Conservation (phyloP, 306 rosid genomes). For the Carpinus fangiana region DNA sequence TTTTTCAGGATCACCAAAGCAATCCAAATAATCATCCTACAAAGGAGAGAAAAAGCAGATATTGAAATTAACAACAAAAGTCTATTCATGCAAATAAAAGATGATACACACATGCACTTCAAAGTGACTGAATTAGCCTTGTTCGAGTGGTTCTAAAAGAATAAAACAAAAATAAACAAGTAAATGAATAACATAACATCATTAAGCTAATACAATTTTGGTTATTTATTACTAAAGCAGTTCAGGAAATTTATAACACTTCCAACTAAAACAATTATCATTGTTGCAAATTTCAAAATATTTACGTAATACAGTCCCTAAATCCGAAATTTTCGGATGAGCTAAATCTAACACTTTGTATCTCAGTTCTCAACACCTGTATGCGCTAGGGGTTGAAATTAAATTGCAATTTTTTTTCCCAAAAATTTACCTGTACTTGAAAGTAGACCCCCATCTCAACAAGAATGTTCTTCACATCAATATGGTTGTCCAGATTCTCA, state of each 20-base stretch:
- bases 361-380: conserved; percentile 8
- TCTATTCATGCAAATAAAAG: not conserved
- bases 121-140: not conserved
- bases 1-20: conserved; percentile 82
- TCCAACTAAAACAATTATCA: not conserved
- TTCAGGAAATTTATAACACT: not conserved
- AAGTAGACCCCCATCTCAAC: conserved; percentile 70
- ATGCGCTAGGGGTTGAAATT: not conserved
- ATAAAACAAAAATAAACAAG: not conserved
- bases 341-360: not conserved
- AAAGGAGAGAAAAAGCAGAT: conserved; percentile 9
- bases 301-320: not conserved
- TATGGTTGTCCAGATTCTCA: conserved; percentile 54
- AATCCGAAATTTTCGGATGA: not conserved
- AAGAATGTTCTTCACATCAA: conserved; percentile 54
- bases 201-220: not conserved
- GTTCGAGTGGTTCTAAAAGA: not conserved
- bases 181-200: not conserved
- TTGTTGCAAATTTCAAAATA: not conserved
- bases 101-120: not conserved
- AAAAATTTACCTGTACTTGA: conserved; percentile 59
- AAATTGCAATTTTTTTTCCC: conserved; percentile 1
- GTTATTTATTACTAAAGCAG: not conserved
- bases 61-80: conserved; percentile 3
- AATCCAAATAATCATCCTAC: conserved; percentile 96